phyloP scores from a whole-genome alignment of 2,329 filamentous ascomycete species.

The Pseudocercospora crystallina region DNA sequence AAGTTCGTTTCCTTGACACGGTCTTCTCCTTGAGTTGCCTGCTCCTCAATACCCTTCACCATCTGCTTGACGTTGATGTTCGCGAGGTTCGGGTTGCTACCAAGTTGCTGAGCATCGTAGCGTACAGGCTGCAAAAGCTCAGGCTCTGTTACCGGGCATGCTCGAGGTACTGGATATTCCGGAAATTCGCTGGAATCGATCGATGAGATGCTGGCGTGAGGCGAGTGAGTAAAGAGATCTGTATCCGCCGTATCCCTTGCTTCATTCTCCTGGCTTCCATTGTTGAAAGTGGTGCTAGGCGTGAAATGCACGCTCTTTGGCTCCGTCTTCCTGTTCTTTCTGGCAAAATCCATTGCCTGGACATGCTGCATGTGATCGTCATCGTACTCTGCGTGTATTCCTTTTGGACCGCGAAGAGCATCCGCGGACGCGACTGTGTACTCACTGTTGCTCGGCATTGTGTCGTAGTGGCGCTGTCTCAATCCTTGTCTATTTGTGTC shows the following conservation, averaged over 20 bases:
- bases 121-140: slow-evolving; percentile 13
- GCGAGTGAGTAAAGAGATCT: slow-evolving; percentile 22
- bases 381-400: background rate
- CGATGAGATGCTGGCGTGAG: slow-evolving; percentile 15
- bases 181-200: slow-evolving; percentile 11
- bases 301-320: slow-evolving; percentile 18
- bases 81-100: background rate
- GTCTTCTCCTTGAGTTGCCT: no score
- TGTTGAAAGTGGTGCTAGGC: slow-evolving; percentile 12
- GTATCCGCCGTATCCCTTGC: slow-evolving; percentile 10
- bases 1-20: background rate
- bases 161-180: slow-evolving; percentile 1
- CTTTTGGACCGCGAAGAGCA: background rate
- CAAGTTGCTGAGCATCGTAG: background rate
- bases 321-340: slow-evolving; percentile 1
- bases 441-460: slow-evolving; percentile 5
- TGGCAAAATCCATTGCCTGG: slow-evolving; percentile 8
- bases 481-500: slow-evolving; percentile 7
- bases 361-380: background rate
- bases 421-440: slow-evolving; percentile 6
- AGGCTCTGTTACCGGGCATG: background rate
- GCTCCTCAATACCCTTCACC: background rate
- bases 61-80: slow-evolving; percentile 8
- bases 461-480: slow-evolving; percentile 2
- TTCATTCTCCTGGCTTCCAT: slow-evolving; percentile 3